Percentiles rank a stretch among this genome's conserved stretches.
Conservation (phyloP, 176 grass and related monocot genomes). For the Zoysia japonica region DNA sequence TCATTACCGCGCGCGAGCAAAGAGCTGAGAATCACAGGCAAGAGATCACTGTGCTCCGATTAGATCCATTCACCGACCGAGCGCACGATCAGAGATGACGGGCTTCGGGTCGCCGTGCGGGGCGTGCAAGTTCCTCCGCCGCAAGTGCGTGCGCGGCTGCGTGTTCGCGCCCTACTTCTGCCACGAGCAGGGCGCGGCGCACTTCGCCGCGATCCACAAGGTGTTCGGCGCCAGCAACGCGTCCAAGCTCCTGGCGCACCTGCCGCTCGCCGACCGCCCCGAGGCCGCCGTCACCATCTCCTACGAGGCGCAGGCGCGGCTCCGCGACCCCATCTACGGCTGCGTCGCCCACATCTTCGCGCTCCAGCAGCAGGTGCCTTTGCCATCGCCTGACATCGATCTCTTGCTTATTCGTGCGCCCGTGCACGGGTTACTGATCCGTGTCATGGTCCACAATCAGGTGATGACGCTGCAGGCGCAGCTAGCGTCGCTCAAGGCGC, state of each 20-base stretch:
- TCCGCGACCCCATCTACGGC: constrained; percentile 90
- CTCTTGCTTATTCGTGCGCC: neutral
- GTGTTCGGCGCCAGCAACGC: constrained; percentile 96
- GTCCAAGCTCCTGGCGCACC: constrained; percentile 88
- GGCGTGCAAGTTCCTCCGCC: constrained; percentile 90
- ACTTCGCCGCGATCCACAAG: constrained; percentile 97
- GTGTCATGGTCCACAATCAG: constrained; percentile 26
- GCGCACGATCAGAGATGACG: constrained; percentile 46
- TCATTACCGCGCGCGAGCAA: constrained; percentile 21
- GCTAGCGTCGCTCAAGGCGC: constrained; percentile 73
- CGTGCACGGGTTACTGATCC: neutral
- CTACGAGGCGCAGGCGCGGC: constrained; percentile 90
- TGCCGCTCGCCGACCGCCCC: constrained; percentile 72
- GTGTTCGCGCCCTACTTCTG: constrained; percentile 98
- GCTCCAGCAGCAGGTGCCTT: constrained; percentile 78
- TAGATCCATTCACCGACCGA: too few species aligned
- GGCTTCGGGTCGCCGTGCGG: constrained; percentile 94
- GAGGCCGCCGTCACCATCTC: constrained; percentile 93
- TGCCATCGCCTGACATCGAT: neutral
- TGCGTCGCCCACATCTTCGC: constrained; percentile 97
- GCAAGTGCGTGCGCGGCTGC: constrained; percentile 90
- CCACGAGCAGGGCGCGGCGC: constrained; percentile 83
- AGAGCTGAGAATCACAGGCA: neutral
- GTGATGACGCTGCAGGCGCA: constrained; percentile 93
- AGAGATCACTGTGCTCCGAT: neutral